These are phyloP conservation scores for Thalassiosira livingstoniorum DNA, from an alignment of 352 stramenopile genomes.

Conservation along the genomic window DNA sequence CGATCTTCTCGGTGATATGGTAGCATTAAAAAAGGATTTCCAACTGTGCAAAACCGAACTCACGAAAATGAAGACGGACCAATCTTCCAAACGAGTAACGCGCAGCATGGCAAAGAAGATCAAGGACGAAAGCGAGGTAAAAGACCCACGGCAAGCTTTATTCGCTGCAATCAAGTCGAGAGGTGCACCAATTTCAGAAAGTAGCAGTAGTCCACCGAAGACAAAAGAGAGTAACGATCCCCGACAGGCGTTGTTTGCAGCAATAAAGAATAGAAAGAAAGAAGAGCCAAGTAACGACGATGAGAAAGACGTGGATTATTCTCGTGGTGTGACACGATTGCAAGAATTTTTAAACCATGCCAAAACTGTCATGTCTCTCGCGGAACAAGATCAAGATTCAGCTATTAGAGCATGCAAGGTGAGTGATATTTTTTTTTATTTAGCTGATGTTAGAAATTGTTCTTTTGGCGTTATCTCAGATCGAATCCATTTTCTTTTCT, in stretches of 20 bases:
- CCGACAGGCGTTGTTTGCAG: conserved; percentile 50
- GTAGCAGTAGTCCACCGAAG: conserved; percentile 3
- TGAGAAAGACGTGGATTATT: conserved; percentile 31
- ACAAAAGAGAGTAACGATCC: conserved; percentile 23
- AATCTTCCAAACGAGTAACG: conserved; percentile 52
- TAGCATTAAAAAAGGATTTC: conserved; percentile 57
- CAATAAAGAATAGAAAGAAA: conserved; percentile 51
- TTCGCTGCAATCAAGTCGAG: conserved; percentile 59
- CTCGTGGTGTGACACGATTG: conserved; percentile 48
- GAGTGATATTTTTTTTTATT: background rate
- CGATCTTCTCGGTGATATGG: conserved; percentile 75
- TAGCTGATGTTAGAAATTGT: background rate
- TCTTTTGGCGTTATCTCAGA: background rate
- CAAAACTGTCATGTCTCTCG: conserved; percentile 43
- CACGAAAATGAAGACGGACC: conserved; percentile 67
- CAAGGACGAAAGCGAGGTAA: conserved; percentile 25
- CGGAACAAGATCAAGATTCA: conserved; percentile 54
- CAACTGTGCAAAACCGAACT: conserved; percentile 77
- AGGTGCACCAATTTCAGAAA: conserved; percentile 23
- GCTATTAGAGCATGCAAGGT: conserved; percentile 67
- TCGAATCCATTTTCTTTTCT: background rate
- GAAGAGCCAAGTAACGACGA: background rate
- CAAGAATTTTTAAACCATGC: conserved; percentile 59
- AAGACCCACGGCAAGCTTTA: conserved; percentile 61
- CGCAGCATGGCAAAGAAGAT: conserved; percentile 46